A percentile compares a stretch with the other conserved stretches of the same genome.
These are phyloP conservation scores for Clitopilus hobsonii DNA, from an alignment of 768 basidiomycete species.

Conservation along the genomic window DNA sequence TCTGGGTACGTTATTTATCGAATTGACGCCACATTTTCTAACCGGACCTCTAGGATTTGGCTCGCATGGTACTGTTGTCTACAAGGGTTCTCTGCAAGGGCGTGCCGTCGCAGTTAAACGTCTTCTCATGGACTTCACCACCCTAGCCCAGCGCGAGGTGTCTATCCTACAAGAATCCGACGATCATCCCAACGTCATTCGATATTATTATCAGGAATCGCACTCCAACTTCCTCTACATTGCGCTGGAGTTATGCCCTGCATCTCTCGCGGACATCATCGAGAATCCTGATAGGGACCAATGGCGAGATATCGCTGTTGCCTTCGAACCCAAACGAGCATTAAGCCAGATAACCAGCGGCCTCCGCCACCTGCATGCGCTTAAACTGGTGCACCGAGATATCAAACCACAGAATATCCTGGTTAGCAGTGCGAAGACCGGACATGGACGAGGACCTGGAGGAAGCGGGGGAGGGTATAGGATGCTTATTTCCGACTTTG, in stretches of 20 bases:
- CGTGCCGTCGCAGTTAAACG: conserved; percentile 99
- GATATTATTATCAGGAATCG: conserved; percentile 96
- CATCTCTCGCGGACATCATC: conserved; percentile 82
- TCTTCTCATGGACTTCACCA: conserved; percentile 91
- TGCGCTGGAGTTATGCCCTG: conserved; percentile 91
- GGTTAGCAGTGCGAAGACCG: conserved; percentile 65
- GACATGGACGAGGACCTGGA: conserved; percentile 26
- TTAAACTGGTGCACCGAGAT: conserved; percentile 97
- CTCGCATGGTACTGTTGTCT: conserved; percentile 96
- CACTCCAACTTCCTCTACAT: conserved; percentile 95
- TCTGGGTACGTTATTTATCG: conserved; percentile 49
- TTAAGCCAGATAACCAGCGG: conserved; percentile 85
- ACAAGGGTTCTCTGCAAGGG: conserved; percentile 91
- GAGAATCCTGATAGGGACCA: conserved; percentile 68
- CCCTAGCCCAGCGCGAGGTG: conserved; percentile 90
- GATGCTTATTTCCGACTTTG: conserved; percentile 97
- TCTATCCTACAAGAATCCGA: conserved; percentile 93
- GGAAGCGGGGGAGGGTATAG: conserved; percentile 40
- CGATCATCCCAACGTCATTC: conserved; percentile 97
- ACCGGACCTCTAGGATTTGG: conserved; percentile 66
- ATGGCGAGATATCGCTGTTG: conserved; percentile 70
- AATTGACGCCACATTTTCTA: conserved; percentile 5
- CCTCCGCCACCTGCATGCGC: conserved; percentile 82
- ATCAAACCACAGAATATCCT: conserved; percentile 99
- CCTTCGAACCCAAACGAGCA: conserved; percentile 86